Conservation (phyloP, 805 yeast species). For the Metschnikowia continentalis region DNA sequence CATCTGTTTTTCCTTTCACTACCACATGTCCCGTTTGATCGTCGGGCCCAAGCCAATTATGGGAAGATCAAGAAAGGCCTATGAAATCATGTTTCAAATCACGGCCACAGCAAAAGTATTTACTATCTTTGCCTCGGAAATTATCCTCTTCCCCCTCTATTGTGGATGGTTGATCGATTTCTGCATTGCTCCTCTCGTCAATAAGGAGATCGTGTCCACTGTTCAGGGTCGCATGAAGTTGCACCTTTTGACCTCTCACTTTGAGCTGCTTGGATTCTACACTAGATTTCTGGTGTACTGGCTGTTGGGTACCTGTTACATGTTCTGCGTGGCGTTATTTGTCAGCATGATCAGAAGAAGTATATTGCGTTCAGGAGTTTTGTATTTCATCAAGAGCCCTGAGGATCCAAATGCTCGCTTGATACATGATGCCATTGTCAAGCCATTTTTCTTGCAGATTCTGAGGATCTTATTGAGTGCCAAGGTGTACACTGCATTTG, state of each 20-base stretch:
- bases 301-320: slow-evolving; percentile 76
- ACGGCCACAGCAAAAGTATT: slow-evolving; percentile 70
- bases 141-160: slow-evolving; percentile 78
- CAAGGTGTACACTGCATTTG: slow-evolving; percentile 67
- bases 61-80: slow-evolving; percentile 49
- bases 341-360: slow-evolving; percentile 75
- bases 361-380: slow-evolving; percentile 81
- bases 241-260: slow-evolving; percentile 20
- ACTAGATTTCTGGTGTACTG: slow-evolving; percentile 39
- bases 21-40: slow-evolving; percentile 27
- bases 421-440: slow-evolving; percentile 79
- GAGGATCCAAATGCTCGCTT: slow-evolving; percentile 89
- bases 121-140: slow-evolving; percentile 68
- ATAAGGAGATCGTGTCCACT: neutral
- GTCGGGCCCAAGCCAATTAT: slow-evolving; percentile 41
- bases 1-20: slow-evolving; percentile 22
- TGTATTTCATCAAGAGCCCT: slow-evolving; percentile 88
- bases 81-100: slow-evolving; percentile 50
- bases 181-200: slow-evolving; percentile 57
- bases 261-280: slow-evolving; percentile 1
- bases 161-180: slow-evolving; percentile 79
- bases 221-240: slow-evolving; percentile 5
- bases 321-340: slow-evolving; percentile 82
- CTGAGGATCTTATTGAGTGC: slow-evolving; percentile 71
- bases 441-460: slow-evolving; percentile 68